Conservation (phyloP, 1,284 basidiomycete genomes). For the Naganishia albida region DNA sequence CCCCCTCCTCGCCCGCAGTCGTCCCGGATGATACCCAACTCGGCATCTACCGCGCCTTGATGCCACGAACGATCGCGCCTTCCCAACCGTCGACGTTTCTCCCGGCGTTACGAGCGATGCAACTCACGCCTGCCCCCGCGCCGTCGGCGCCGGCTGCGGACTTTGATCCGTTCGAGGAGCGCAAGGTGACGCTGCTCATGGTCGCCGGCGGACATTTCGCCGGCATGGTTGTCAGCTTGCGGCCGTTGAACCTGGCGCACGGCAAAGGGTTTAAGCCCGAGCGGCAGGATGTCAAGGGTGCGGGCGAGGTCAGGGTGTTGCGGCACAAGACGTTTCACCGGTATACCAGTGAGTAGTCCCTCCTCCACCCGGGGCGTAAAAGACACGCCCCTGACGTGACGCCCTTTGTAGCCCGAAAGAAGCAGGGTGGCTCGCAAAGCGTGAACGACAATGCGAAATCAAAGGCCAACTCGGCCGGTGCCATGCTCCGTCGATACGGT, state of each 20-base stretch:
- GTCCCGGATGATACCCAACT: slow-evolving; percentile 72
- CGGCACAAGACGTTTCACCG: slow-evolving; percentile 97
- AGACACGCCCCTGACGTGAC: no score
- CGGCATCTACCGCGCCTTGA: slow-evolving; percentile 78
- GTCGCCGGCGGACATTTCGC: slow-evolving; percentile 97
- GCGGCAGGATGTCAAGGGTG: slow-evolving; percentile 57
- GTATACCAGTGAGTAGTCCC: slow-evolving; percentile 76
- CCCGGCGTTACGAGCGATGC: slow-evolving; percentile 64
- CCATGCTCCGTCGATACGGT: slow-evolving; percentile 89
- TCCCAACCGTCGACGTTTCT: slow-evolving; percentile 48
- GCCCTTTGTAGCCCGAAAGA: slow-evolving; percentile 78
- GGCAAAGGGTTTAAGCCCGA: slow-evolving; percentile 60
- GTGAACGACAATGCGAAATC: slow-evolving; percentile 91
- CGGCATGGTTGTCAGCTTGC: slow-evolving; percentile 73
- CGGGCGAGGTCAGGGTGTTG: slow-evolving; percentile 72
- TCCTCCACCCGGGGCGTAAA: background rate
- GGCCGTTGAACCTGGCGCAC: slow-evolving; percentile 54
- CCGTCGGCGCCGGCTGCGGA: slow-evolving; percentile 48
- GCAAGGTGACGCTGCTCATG: slow-evolving; percentile 93
- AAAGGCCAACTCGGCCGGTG: slow-evolving; percentile 91
- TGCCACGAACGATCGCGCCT: slow-evolving; percentile 59
- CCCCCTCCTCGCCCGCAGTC: slow-evolving; percentile 15
- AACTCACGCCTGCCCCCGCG: slow-evolving; percentile 55
- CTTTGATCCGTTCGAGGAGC: slow-evolving; percentile 57
- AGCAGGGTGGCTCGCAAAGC: slow-evolving; percentile 95